A percentile compares a stretch with the other conserved stretches of the same genome.
Evolutionary conservation across 2,329 filamentous ascomycete genomes (phyloP).

Genomic region (Trichoderma semiorbis): DNA sequence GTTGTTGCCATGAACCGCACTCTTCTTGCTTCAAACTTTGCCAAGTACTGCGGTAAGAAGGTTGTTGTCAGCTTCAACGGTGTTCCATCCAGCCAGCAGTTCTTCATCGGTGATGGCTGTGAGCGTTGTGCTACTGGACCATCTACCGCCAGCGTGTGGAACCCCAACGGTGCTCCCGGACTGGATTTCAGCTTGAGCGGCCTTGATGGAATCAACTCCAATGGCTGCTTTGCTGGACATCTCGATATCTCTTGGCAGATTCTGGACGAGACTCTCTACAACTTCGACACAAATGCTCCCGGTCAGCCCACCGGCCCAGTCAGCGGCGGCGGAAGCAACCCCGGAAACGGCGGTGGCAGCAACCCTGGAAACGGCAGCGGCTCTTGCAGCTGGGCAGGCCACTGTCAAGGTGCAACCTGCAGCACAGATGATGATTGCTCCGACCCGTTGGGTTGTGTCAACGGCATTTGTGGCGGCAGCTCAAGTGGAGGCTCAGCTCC

Average conservation of each 20-base stretch:
- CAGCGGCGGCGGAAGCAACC: not conserved
- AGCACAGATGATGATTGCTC: not conserved
- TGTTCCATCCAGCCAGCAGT: constrained; percentile 1
- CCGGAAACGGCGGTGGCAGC: not conserved
- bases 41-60: constrained; percentile 21
- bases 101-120: constrained; percentile 22
- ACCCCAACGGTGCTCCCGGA: constrained; percentile 19
- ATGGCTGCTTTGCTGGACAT: constrained; percentile 19
- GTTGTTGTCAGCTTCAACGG: constrained; percentile 21
- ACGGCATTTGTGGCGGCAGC: not conserved
- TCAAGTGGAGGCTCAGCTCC: not conserved
- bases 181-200: constrained; percentile 20
- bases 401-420: constrained; percentile 2
- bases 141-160: constrained; percentile 15
- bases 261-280: constrained; percentile 19
- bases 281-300: constrained; percentile 18
- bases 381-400: constrained; percentile 1
- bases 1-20: constrained; percentile 22
- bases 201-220: constrained; percentile 10
- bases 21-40: constrained; percentile 13
- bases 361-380: not conserved
- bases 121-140: constrained; percentile 20
- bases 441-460: not conserved
- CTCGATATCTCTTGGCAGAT: constrained; percentile 19
- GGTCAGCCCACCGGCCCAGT: not conserved